These are phyloP conservation scores for Irpex rosettiformis DNA, from an alignment of 1,284 basidiomycete species.

Conservation along the genomic window DNA sequence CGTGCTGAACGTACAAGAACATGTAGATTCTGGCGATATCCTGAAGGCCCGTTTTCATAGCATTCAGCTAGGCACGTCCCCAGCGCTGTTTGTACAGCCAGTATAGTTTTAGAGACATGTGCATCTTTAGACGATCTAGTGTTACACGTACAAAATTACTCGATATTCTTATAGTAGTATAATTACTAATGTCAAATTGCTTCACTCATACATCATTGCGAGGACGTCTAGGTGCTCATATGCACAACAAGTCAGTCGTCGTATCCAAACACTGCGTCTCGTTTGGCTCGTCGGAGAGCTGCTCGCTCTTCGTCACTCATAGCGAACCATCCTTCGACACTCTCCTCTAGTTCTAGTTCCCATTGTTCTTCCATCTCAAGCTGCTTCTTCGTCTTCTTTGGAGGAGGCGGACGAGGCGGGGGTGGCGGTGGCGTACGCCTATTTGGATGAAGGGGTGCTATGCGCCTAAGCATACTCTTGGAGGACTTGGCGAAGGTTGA, in stretches of 20 bases:
- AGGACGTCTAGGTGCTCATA: background rate
- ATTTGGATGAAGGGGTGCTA: constrained; percentile 72
- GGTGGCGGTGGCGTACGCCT: constrained; percentile 67
- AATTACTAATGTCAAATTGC: background rate
- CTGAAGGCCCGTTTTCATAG: background rate
- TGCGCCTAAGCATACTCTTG: constrained; percentile 53
- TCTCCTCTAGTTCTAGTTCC: constrained; percentile 74
- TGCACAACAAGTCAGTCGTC: too few species aligned
- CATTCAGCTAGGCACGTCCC: background rate
- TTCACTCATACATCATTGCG: background rate
- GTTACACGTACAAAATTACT: too few species aligned
- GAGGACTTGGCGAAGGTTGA: constrained; percentile 67
- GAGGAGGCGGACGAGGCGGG: constrained; percentile 57
- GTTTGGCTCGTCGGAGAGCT: constrained; percentile 54
- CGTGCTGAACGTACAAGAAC: background rate
- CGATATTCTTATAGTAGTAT: background rate
- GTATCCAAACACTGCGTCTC: constrained; percentile 53
- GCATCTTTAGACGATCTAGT: too few species aligned
- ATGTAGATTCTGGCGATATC: background rate
- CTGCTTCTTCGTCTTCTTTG: constrained; percentile 75
- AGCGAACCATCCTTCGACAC: constrained; percentile 67
- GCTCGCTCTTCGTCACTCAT: constrained; percentile 63
- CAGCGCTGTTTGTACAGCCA: background rate
- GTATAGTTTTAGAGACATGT: too few species aligned
- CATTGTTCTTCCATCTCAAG: constrained; percentile 70